Percentiles rank a stretch among this genome's conserved stretches.
Conservation (phyloP, 2,329 filamentous ascomycete genomes). For the Karstenula rhodostoma region DNA sequence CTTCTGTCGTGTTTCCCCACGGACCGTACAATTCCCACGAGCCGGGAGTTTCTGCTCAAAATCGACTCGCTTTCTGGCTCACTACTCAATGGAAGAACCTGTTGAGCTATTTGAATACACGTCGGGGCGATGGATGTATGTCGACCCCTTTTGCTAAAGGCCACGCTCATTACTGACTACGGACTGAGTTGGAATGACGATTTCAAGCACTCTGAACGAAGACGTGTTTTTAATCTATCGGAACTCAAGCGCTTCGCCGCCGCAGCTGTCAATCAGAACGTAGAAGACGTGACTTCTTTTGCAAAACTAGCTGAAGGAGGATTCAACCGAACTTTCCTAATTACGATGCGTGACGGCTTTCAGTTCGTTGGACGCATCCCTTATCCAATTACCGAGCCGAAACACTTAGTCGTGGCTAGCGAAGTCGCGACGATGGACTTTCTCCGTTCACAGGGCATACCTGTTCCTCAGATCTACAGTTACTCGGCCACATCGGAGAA, state of each 20-base stretch:
- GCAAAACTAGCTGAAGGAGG: conserved; percentile 37
- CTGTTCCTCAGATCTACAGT: conserved; percentile 47
- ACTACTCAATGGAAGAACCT: conserved; percentile 16
- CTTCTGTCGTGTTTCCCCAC: conserved; percentile 8
- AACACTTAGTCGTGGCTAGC: conserved; percentile 43
- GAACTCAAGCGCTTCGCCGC: conserved; percentile 40
- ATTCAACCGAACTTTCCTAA: conserved; percentile 36
- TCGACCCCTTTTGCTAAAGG: conserved; percentile 11
- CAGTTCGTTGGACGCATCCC: conserved; percentile 36
- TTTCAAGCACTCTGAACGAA: conserved; percentile 27
- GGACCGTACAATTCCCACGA: conserved; percentile 1
- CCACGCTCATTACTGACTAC: conserved; percentile 20
- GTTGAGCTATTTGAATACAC: conserved; percentile 33
- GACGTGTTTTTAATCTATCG: conserved; percentile 28
- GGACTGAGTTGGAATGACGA: conserved; percentile 31
- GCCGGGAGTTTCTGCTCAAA: conserved; percentile 10
- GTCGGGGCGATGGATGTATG: conserved; percentile 35
- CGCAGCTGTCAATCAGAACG: conserved; percentile 28
- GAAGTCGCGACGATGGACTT: conserved; percentile 51
- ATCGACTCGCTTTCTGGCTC: conserved; percentile 17
- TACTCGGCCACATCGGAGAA: conserved; percentile 49
- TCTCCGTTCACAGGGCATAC: conserved; percentile 42
- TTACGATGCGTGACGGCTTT: conserved; percentile 37
- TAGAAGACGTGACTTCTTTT: conserved; percentile 32
- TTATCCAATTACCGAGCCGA: conserved; percentile 33